Evolutionary conservation across 768 basidiomycete species (phyloP).

Genomic region (Leucocoprinus sp.): DNA sequence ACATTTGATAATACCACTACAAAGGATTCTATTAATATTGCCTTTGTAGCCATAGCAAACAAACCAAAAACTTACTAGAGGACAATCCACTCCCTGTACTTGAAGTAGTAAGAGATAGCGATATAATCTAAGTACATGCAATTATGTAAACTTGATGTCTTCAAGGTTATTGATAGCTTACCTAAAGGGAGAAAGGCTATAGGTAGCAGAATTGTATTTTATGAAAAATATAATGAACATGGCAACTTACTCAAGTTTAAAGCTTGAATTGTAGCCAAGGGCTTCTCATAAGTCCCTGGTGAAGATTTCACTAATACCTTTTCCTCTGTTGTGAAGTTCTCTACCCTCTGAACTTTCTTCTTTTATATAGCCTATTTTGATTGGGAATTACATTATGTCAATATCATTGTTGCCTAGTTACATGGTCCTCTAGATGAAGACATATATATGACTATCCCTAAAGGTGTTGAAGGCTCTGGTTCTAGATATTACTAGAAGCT

Average conservation of each 20-base stretch:
- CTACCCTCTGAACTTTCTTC: constrained; percentile 13
- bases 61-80: background rate
- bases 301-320: constrained; percentile 19
- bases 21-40: background rate
- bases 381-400: constrained; percentile 13
- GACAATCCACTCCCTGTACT: background rate
- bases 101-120: constrained; percentile 12
- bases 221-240: too few relatives aligned
- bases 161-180: constrained; percentile 2
- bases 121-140: constrained; percentile 10
- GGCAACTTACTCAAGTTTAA: too few relatives aligned
- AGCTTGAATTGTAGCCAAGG: too few relatives aligned
- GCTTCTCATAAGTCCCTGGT: too few relatives aligned
- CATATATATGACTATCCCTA: constrained; percentile 17
- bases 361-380: background rate
- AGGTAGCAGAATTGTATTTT: too few relatives aligned
- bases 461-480: too few relatives aligned
- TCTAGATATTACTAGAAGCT: too few relatives aligned
- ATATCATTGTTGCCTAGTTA: constrained; percentile 19
- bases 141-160: constrained; percentile 8
- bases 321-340: constrained; percentile 17
- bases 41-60: background rate
- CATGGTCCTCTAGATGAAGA: constrained; percentile 19
- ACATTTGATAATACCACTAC: background rate
- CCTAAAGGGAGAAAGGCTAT: too few relatives aligned